phyloP scores from a whole-genome alignment of 1,139 yeast species.

The Zygosaccharomyces sapae region DNA sequence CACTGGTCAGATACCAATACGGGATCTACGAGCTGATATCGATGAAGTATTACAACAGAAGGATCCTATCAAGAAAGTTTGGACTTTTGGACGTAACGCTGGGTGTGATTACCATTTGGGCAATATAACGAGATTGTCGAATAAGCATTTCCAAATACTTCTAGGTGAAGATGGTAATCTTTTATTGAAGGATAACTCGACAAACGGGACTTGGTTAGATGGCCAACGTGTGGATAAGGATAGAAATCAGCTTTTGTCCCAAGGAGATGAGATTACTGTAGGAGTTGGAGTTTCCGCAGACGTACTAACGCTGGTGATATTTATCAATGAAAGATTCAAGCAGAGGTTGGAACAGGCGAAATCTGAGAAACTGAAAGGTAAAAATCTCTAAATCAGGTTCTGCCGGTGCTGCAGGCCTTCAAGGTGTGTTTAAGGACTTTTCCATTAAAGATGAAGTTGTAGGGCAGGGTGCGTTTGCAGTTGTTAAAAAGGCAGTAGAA shows the following conservation, averaged over 20 bases:
- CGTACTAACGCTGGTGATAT: constrained; percentile 68
- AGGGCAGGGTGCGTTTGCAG: constrained; percentile 97
- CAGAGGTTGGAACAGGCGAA: constrained; percentile 24
- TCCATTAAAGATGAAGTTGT: constrained; percentile 77
- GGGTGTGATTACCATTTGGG: constrained; percentile 61
- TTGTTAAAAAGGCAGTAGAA: constrained; percentile 85
- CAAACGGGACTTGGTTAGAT: constrained; percentile 89
- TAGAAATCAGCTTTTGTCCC: constrained; percentile 76
- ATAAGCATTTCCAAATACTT: constrained; percentile 73
- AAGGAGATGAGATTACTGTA: constrained; percentile 87
- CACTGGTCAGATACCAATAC: constrained; percentile 51
- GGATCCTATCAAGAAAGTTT: constrained; percentile 41
- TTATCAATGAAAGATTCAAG: constrained; percentile 43
- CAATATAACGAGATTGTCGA: constrained; percentile 67
- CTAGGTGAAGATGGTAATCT: constrained; percentile 48
- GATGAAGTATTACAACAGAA: constrained; percentile 32
- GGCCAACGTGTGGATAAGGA: constrained; percentile 68
- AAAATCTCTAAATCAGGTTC: constrained; percentile 7
- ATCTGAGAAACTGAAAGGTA: constrained; percentile 12
- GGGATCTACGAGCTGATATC: constrained; percentile 41
- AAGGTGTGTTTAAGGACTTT: constrained; percentile 65
- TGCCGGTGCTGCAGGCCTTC: constrained; percentile 19
- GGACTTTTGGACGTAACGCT: constrained; percentile 75
- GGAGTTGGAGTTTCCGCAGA: constrained; percentile 85
- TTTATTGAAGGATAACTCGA: constrained; percentile 67